phyloP scores from a whole-genome alignment of 1,284 basidiomycete species.

The Ceratobasidium sp. region DNA sequence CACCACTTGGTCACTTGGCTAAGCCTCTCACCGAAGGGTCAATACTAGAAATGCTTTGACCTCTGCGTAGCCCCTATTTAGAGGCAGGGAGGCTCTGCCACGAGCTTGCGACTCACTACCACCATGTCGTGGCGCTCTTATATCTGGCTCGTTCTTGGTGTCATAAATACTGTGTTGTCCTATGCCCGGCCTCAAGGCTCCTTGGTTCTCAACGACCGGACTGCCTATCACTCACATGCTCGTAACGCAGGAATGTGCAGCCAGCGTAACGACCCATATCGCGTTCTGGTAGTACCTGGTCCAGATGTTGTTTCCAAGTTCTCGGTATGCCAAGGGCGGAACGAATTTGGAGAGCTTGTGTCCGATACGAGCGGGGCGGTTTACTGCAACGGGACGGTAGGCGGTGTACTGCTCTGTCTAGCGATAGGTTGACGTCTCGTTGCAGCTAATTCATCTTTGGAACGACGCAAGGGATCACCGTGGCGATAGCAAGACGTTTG shows the following conservation, averaged over 20 bases:
- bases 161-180: neutral
- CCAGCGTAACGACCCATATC: conserved; percentile 7
- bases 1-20: neutral
- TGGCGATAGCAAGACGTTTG: conserved; percentile 86
- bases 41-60: conserved; percentile 7
- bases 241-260: conserved; percentile 30
- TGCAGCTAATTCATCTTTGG: conserved; percentile 23
- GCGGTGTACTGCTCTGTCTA: neutral
- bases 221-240: conserved; percentile 16
- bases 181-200: conserved; percentile 13
- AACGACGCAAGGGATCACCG: conserved; percentile 36
- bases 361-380: conserved; percentile 27
- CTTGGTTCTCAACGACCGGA: conserved; percentile 27
- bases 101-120: neutral
- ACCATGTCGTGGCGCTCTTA: neutral
- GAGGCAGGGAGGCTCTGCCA: neutral
- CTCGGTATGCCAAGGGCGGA: conserved; percentile 22
- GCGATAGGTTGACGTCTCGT: neutral
- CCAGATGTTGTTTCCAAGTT: conserved; percentile 23
- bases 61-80: neutral
- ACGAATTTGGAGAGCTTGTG: conserved; percentile 35
- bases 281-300: conserved; percentile 25
- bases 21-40: neutral
- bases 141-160: neutral
- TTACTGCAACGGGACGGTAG: conserved; percentile 34